A percentile compares a stretch with the other conserved stretches of the same genome.
phyloP scores from a whole-genome alignment of 345 rosid genomes.

The Brassica cretica region DNA sequence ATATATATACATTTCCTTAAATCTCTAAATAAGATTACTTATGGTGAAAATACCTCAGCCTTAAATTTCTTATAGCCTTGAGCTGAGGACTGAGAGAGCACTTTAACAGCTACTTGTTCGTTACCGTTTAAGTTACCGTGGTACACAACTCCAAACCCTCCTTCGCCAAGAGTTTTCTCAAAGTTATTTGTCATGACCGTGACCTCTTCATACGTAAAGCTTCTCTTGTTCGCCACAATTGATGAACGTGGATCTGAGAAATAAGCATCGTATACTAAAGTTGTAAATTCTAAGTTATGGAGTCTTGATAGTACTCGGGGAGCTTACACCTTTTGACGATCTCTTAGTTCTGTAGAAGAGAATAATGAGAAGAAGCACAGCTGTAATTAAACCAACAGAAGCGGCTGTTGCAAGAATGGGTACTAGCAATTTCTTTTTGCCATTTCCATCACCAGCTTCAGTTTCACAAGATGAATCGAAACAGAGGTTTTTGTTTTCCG shows the following conservation, averaged over 20 bases:
- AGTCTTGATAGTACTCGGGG: background rate
- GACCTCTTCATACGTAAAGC: background rate
- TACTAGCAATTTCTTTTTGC: background rate
- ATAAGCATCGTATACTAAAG: background rate
- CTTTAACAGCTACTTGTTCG: background rate
- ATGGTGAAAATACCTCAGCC: background rate
- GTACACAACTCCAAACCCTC: background rate
- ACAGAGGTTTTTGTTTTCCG: slow-evolving; percentile 33
- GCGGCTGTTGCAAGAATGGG: slow-evolving; percentile 14
- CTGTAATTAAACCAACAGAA: background rate
- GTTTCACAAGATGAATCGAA: slow-evolving; percentile 2
- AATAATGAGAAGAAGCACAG: background rate
- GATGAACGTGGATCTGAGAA: background rate
- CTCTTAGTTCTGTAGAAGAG: slow-evolving; percentile 10
- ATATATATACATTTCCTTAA: too few relatives aligned
- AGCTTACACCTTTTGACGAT: background rate
- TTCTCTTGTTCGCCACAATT: background rate
- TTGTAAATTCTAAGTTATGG: background rate
- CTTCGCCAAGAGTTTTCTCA: background rate
- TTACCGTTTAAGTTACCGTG: background rate
- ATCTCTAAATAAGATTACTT: background rate
- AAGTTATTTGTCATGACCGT: background rate
- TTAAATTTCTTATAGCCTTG: background rate
- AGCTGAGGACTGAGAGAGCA: background rate
- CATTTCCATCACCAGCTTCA: background rate